Evolutionary conservation across 345 rosid genomes (phyloP).

Genomic region (Salix exigua): DNA sequence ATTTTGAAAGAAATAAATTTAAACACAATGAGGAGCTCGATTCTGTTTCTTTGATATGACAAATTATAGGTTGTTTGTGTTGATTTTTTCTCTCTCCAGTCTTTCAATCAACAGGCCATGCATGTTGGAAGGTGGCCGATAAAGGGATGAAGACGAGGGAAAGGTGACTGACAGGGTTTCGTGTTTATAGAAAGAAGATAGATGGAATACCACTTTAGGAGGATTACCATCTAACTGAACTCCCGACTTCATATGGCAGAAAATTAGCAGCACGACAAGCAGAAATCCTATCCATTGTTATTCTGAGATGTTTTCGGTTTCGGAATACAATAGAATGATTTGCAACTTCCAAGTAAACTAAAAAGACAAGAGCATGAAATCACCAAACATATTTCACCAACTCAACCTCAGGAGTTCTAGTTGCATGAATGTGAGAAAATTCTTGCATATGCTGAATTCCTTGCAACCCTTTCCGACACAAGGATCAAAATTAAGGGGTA

Average conservation of each 20-base stretch:
- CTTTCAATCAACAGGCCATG: too few species aligned
- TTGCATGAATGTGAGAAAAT: not conserved
- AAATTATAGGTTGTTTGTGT: too few species aligned
- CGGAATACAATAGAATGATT: not conserved
- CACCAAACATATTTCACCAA: not conserved
- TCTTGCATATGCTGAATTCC: not conserved
- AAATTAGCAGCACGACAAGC: not conserved
- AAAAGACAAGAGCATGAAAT: too few species aligned
- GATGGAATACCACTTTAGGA: too few species aligned
- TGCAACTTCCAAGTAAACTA: not conserved
- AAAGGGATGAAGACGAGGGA: too few species aligned
- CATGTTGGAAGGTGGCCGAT: too few species aligned
- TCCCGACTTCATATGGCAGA: not conserved
- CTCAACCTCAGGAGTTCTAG: not conserved
- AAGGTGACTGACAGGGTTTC: too few species aligned
- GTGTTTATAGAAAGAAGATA: too few species aligned
- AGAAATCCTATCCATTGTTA: not conserved
- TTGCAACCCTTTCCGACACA: not conserved
- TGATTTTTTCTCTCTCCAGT: too few species aligned
- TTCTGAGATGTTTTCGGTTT: not conserved
- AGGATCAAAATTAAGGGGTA: not conserved
- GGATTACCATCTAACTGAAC: not conserved
- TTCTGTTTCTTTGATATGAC: too few species aligned
- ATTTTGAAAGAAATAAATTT: too few species aligned
- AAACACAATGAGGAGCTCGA: too few species aligned